phyloP scores from a whole-genome alignment of 208 protist species.

The Spongospora subterranea region DNA sequence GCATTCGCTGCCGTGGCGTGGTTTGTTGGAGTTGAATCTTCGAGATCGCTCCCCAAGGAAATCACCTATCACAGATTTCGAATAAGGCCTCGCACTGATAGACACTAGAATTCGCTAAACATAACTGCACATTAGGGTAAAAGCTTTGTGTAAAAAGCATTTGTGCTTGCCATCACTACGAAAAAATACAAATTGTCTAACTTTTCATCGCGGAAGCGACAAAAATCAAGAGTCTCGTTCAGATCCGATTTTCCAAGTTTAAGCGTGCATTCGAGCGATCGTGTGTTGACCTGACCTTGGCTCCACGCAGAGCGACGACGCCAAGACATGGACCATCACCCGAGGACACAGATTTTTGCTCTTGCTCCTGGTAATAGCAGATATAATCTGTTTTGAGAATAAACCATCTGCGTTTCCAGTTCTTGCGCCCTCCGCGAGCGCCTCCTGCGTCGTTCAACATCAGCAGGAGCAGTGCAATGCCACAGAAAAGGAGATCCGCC shows the following conservation, averaged over 20 bases:
- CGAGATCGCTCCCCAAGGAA: background rate
- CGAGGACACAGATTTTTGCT: background rate
- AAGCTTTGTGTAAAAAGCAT: background rate
- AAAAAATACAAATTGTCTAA: no score
- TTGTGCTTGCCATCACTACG: no score
- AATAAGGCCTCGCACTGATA: background rate
- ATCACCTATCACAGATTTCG: background rate
- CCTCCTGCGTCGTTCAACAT: background rate
- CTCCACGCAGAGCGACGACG: background rate
- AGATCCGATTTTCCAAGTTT: no score
- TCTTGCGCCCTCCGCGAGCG: slow-evolving; percentile 12
- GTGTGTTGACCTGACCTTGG: background rate
- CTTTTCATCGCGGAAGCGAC: no score
- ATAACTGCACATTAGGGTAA: background rate
- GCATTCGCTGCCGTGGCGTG: background rate
- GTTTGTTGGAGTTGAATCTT: background rate
- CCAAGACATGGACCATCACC: slow-evolving; percentile 36
- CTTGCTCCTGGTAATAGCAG: slow-evolving; percentile 30
- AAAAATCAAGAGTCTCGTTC: no score
- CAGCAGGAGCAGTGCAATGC: background rate
- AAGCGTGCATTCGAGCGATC: background rate
- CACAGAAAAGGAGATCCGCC: background rate
- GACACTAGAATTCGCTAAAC: background rate
- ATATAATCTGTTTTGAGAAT: slow-evolving; percentile 33
- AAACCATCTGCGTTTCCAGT: slow-evolving; percentile 42